These are phyloP conservation scores for Hypoxylon sp. DNA, from an alignment of 2,329 filamentous ascomycete genomes.

Conservation along the genomic window DNA sequence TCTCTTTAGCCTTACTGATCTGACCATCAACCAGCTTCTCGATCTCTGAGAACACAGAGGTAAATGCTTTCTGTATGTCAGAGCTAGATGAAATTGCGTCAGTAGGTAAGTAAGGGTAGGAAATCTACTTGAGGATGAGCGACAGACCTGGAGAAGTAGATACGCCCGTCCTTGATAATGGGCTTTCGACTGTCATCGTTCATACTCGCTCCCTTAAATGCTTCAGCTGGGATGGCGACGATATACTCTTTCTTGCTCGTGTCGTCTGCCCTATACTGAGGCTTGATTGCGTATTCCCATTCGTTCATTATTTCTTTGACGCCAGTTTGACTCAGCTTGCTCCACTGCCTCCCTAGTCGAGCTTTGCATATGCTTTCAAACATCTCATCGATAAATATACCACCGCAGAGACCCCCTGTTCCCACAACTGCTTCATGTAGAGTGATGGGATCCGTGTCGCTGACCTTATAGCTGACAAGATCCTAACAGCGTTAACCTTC, in stretches of 20 bases:
- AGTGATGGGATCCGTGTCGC: constrained; percentile 9
- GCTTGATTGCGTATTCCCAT: constrained; percentile 13
- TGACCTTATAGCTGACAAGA: constrained; percentile 41
- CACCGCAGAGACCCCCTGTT: constrained; percentile 14
- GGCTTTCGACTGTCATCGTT: constrained; percentile 8
- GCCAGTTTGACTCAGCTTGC: constrained; percentile 4
- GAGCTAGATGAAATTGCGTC: constrained; percentile 15
- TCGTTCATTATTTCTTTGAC: constrained; percentile 20
- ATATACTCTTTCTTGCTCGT: constrained; percentile 1
- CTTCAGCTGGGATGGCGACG: constrained; percentile 16
- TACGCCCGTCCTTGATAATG: constrained; percentile 3
- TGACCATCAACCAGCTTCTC: constrained; percentile 26
- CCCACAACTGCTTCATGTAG: constrained; percentile 15
- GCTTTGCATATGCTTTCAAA: constrained; percentile 15
- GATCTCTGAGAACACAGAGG: constrained; percentile 21
- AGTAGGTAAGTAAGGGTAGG: background rate
- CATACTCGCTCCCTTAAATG: constrained; percentile 3
- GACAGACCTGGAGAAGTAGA: constrained; percentile 28
- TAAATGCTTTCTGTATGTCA: constrained; percentile 29
- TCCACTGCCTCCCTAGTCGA: constrained; percentile 11
- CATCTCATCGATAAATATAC: constrained; percentile 15
- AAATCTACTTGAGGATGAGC: background rate
- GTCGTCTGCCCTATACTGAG: background rate
- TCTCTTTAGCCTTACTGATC: constrained; percentile 13
- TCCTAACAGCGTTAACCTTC: constrained; percentile 20